Evolutionary conservation across 805 yeast species (phyloP).

Genomic region (Tetrapisispora iriomotensis): DNA sequence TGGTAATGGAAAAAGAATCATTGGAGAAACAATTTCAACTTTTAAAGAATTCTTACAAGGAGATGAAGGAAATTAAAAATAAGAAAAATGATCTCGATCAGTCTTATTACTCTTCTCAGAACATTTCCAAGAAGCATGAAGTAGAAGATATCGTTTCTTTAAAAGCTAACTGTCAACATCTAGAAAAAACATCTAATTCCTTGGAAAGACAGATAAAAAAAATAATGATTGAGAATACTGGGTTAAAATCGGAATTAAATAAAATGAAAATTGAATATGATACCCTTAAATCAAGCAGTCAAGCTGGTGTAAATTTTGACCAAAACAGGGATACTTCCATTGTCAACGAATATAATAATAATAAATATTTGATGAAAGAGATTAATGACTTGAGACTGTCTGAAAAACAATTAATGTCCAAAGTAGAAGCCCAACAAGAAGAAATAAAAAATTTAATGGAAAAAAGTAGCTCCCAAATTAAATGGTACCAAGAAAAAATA

Average conservation of each 20-base stretch:
- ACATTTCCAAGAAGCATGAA: too few relatives aligned
- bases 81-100: too few relatives aligned
- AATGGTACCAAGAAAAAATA: conserved; percentile 49
- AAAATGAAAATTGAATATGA: background rate
- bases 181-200: background rate
- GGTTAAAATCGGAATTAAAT: background rate
- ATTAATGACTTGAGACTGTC: background rate
- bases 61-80: background rate
- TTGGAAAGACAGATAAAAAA: background rate
- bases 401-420: background rate
- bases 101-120: background rate
- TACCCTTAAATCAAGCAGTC: background rate
- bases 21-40: conserved; percentile 32
- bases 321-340: background rate
- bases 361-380: background rate
- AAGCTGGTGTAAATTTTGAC: background rate
- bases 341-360: background rate
- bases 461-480: conserved; percentile 39
- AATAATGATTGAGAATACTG: background rate
- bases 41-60: conserved; percentile 29
- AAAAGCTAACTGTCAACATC: background rate
- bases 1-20: conserved; percentile 38
- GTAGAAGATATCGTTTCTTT: background rate
- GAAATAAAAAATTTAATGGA: conserved; percentile 21
- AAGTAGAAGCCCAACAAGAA: background rate